Evolutionary conservation across 331 rosid species (phyloP).

Genomic region (Quercus phellos): DNA sequence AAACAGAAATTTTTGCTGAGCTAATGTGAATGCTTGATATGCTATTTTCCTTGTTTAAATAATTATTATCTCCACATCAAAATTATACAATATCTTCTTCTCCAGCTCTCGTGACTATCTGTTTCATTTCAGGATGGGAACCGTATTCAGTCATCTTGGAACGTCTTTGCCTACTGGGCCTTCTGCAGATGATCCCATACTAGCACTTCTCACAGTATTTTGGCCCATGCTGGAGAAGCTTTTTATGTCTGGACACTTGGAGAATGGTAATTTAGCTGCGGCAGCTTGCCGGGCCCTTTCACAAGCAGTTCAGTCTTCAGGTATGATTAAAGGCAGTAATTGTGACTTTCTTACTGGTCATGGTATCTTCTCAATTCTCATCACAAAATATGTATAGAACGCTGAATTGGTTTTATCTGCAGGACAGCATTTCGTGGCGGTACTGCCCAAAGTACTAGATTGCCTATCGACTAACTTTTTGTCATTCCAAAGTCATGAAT

Average conservation of each 20-base stretch:
- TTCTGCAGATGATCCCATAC: conserved; percentile 65
- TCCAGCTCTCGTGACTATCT: conserved; percentile 17
- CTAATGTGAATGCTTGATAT: neutral
- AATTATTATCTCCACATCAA: neutral
- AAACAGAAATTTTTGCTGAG: no score
- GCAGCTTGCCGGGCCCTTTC: conserved; percentile 98
- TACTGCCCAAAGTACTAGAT: conserved; percentile 77
- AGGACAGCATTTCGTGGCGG: conserved; percentile 78
- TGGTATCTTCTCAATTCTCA: conserved; percentile 6
- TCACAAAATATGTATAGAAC: neutral
- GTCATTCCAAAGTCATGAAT: conserved; percentile 83
- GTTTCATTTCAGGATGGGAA: conserved; percentile 72
- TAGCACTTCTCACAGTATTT: conserved; percentile 64
- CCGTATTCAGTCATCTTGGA: conserved; percentile 79
- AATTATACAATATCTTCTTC: conserved; percentile 21
- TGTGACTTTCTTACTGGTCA: conserved; percentile 11
- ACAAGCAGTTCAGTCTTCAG: conserved; percentile 87
- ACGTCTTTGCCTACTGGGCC: conserved; percentile 47
- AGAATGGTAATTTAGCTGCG: conserved; percentile 67
- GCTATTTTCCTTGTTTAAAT: neutral
- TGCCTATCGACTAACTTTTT: conserved; percentile 77
- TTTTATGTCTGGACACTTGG: conserved; percentile 83
- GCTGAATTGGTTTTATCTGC: conserved; percentile 26
- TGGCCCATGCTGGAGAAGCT: conserved; percentile 93
- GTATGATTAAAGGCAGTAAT: conserved; percentile 26